Percentiles rank a stretch among this genome's conserved stretches.
These are phyloP conservation scores for Huntiella decipiens DNA, from an alignment of 2,329 filamentous ascomycete genomes.

Conservation along the genomic window DNA sequence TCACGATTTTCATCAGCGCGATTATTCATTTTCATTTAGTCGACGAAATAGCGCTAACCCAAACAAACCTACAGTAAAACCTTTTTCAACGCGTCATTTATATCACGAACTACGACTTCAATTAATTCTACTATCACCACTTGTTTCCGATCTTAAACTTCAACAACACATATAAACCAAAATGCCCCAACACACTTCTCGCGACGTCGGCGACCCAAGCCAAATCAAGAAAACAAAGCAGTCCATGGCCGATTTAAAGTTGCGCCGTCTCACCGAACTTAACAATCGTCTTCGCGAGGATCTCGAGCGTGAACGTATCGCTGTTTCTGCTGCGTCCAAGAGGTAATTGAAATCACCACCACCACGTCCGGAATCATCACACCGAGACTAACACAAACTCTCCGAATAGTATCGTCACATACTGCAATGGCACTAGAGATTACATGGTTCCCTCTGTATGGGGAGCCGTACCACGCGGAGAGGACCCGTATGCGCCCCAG, in stretches of 20 bases:
- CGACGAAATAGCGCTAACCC: neutral
- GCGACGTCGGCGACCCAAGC: constrained; percentile 47
- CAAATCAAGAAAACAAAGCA: constrained; percentile 87
- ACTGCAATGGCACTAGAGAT: constrained; percentile 94
- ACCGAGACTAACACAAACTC: constrained; percentile 3
- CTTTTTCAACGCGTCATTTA: neutral
- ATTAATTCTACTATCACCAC: neutral
- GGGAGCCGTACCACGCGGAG: constrained; percentile 83
- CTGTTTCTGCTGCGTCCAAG: constrained; percentile 80
- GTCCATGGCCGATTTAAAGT: constrained; percentile 96
- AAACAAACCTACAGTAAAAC: neutral
- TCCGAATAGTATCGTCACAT: constrained; percentile 66
- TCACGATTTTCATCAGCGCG: too few species aligned
- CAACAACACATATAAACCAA: constrained; percentile 15
- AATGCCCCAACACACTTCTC: constrained; percentile 49
- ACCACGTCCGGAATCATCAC: neutral
- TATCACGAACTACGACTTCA: neutral
- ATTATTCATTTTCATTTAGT: too few species aligned
- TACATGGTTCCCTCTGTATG: constrained; percentile 98
- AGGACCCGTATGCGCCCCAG: constrained; percentile 96
- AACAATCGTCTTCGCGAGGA: constrained; percentile 94
- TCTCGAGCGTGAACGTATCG: constrained; percentile 83
- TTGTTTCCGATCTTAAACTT: neutral
- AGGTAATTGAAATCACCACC: constrained; percentile 35
- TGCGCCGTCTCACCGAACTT: constrained; percentile 86